Base-by-base conservation (phyloP, 2,329 filamentous ascomycete species). In the Ophiocordyceps camponoti-saundersi region DNA sequence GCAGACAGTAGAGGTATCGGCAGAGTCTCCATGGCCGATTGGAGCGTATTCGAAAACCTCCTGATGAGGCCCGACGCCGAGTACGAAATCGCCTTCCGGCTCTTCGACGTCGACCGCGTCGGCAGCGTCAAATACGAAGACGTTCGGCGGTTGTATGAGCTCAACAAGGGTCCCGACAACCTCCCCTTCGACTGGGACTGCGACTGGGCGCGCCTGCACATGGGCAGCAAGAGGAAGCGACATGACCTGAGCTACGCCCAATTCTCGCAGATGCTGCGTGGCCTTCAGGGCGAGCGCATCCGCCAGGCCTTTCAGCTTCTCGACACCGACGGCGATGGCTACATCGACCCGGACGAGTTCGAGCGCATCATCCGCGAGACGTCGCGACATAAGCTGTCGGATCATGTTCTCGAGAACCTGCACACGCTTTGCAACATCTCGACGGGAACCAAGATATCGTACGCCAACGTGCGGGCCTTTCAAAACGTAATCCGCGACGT, bases 401-500 rank as follows among this genome's bases (percentile, higher is more conserved):
- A 98, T 65, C 89, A 98, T 64, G 72, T 98, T 41, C 74, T 98
- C 45, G 80, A 89, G 54, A 90, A 96, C 65, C 76, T 98, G 44
- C 80, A 85, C 52, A 92, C 88, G 1, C 77, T 98, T 40, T 96
- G 90, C 77, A 95, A 95, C 67, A 94, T 96, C 62, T 87, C 86
- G 8, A 73, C 81, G 32, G 82, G 87, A 51, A 92, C 80, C 70
- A 95, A 93, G 68, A 92, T 98, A 56, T 95, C 89, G 7, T 98
- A 98, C 61, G 88, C 92, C 62, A 95, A 94, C 61, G 92, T 98
- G 30, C 80, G 92, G 54, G 92, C 92, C 36, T 98, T 98, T 70
- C 89, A 95, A 70, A 98, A 98, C 63, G 82, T 98, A 65, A 90
- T 98, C 56, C 82, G 85, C 58, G 89, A 96, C 67, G 95, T 98